Evolutionary conservation across 495 filamentous ascomycete species (phyloP), one percentile per base, ranked within the genome.

Genomic region (Penicillium nucicola): DNA sequence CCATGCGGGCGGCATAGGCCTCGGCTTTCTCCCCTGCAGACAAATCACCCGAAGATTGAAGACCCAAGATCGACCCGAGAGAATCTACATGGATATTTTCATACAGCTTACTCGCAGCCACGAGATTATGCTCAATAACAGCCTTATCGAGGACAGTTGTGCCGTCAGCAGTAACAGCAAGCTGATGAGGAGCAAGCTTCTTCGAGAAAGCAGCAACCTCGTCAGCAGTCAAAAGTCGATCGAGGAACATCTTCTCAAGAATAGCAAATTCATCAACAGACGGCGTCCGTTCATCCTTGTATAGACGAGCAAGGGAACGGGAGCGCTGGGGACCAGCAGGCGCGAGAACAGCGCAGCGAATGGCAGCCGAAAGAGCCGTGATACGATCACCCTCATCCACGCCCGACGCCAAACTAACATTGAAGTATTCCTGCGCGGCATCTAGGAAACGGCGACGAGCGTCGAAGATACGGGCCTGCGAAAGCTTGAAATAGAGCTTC

Each of bases 201-300:
- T 87, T 74, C 0, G 91, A 84, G 60, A 98, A 98, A 37, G 88
- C 86, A 11, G 81, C 79, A 14, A 97, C 90, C 68, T 98, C 93
- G 15, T 80, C 82, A 3, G 86, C 80, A 7, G 77, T 80, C 12
- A 98, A 76, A 3, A 98, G 75, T 5, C 93, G 83, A 68, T 97
- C 90, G 22, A 98, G 79, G 65, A 95, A 95, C 83, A 98, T 97
- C 73, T 97, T 97, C 76, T 97, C 95, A 17, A 98, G 75, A 45
- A 98, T 97, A 35, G 80, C 77, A 60, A 87, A 92, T 65, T 97
- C 89, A 6, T 86, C 83, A 3, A 92, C 79, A 38, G 83, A 79
- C 2, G 79, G 70, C 0, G 89, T 80, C 15, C 93, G 83, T 39
- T 97, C 95, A 62, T 98, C 93, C 67, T 96, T 97, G 77, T 96